A percentile compares a stretch with the other conserved stretches of the same genome.
phyloP scores from a whole-genome alignment of 2,329 filamentous ascomycete genomes.

The Apiospora marii region DNA sequence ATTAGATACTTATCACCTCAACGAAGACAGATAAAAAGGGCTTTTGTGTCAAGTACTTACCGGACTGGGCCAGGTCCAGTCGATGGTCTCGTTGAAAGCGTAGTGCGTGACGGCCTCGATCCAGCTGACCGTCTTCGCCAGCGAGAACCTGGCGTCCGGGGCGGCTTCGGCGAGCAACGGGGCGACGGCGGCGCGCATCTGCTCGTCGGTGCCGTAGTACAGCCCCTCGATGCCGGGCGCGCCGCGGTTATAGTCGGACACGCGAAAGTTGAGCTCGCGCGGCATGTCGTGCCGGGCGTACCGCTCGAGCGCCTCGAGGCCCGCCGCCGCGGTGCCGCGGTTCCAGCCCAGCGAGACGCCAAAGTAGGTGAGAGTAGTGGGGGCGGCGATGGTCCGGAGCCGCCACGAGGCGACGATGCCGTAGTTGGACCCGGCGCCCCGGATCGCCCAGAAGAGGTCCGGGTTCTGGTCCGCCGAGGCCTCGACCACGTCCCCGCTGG shows the following conservation, averaged over 20 bases:
- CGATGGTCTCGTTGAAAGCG: slow-evolving; percentile 36
- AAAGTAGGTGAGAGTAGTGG: slow-evolving; percentile 42
- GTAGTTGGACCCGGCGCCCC: slow-evolving; percentile 44
- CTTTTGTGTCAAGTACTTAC: no score
- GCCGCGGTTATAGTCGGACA: slow-evolving; percentile 46
- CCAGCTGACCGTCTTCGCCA: slow-evolving; percentile 43
- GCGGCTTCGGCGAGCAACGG: slow-evolving; percentile 45
- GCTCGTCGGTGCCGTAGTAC: slow-evolving; percentile 47
- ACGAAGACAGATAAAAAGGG: no score
- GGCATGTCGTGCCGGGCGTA: slow-evolving; percentile 45
- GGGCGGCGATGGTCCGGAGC: slow-evolving; percentile 41
- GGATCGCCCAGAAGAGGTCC: slow-evolving; percentile 45
- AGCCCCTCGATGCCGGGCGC: slow-evolving; percentile 47
- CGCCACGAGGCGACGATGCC: slow-evolving; percentile 42
- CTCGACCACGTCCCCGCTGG: slow-evolving; percentile 42
- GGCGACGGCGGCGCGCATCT: slow-evolving; percentile 41
- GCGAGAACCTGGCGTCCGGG: slow-evolving; percentile 43
- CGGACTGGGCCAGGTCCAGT: slow-evolving; percentile 41
- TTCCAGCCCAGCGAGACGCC: slow-evolving; percentile 39
- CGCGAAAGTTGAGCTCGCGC: slow-evolving; percentile 50
- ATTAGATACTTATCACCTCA: no score
- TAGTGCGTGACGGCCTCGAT: slow-evolving; percentile 43
- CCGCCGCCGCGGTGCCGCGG: slow-evolving; percentile 36
- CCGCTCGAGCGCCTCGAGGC: slow-evolving; percentile 58
- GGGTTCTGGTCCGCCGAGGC: slow-evolving; percentile 40